These are phyloP conservation scores for Malassezia brasiliensis DNA, from an alignment of 1,284 basidiomycete genomes.

Conservation along the genomic window DNA sequence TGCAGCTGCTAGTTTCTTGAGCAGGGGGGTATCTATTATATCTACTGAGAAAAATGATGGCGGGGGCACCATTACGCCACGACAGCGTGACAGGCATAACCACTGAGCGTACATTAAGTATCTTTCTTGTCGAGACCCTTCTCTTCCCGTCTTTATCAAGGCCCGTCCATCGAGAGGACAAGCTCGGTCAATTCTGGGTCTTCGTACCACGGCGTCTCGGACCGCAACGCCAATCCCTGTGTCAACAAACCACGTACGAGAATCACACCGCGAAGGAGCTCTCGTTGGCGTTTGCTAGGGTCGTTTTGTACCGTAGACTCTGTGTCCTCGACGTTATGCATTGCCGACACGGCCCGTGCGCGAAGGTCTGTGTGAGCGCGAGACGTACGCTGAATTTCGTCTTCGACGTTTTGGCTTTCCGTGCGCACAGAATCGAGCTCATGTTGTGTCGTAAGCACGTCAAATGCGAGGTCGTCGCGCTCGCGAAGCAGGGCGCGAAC, in stretches of 20 bases:
- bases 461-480: conserved; percentile 14
- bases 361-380: background rate
- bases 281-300: background rate
- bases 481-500: conserved; percentile 10
- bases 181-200: conserved; percentile 4
- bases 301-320: background rate
- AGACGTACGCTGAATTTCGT: conserved; percentile 7
- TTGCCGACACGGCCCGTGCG: background rate
- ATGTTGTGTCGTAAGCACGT: conserved; percentile 1
- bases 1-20: no score
- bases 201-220: conserved; percentile 9
- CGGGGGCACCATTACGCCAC: no score
- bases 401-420: background rate
- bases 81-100: no score
- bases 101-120: no score
- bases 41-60: no score
- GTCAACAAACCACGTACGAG: conserved; percentile 4
- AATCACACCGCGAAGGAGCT: conserved; percentile 7
- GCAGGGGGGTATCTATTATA: no score
- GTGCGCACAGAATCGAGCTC: background rate
- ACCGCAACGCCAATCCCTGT: conserved; percentile 1
- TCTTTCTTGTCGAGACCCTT: no score
- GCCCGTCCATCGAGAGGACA: conserved; percentile 8
- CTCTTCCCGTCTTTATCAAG: background rate
- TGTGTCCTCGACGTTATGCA: background rate